These are phyloP conservation scores for Debaryomyces tyrocola DNA, from an alignment of 805 yeast genomes.

Conservation along the genomic window DNA sequence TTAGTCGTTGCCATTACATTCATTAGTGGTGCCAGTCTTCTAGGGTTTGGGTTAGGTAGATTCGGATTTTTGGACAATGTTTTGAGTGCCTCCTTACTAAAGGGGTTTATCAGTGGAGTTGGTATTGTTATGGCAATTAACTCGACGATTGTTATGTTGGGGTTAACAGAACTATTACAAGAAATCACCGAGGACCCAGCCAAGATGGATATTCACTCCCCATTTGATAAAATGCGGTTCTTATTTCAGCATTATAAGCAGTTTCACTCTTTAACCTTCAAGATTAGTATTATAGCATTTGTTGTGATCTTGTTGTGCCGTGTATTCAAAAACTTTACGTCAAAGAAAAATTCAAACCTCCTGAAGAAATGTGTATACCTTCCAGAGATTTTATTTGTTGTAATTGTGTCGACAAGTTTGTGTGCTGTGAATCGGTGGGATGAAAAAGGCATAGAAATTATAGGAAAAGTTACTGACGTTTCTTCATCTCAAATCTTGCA, in stretches of 20 bases:
- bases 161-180: conserved; percentile 50
- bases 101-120: conserved; percentile 46
- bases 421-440: conserved; percentile 51
- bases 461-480: conserved; percentile 62
- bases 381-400: conserved; percentile 85
- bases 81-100: conserved; percentile 37
- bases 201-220: conserved; percentile 49
- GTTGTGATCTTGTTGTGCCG: conserved; percentile 43
- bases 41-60: conserved; percentile 76
- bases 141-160: conserved; percentile 70
- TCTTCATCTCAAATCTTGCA: conserved; percentile 46
- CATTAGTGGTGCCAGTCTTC: conserved; percentile 68
- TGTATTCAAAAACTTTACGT: conserved; percentile 37
- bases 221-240: conserved; percentile 66
- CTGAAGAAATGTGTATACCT: conserved; percentile 53
- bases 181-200: conserved; percentile 35
- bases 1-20: conserved; percentile 69
- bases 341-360: conserved; percentile 13
- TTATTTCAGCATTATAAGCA: conserved; percentile 48
- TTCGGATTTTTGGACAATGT: conserved; percentile 67
- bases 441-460: conserved; percentile 56
- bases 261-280: conserved; percentile 58
- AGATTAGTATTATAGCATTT: conserved; percentile 58
- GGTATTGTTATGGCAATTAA: conserved; percentile 52
- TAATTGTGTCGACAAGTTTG: conserved; percentile 56